A percentile compares a stretch with the other conserved stretches of the same genome.
phyloP scores from a whole-genome alignment of 768 basidiomycete species.

The Lepiota subincarnata region DNA sequence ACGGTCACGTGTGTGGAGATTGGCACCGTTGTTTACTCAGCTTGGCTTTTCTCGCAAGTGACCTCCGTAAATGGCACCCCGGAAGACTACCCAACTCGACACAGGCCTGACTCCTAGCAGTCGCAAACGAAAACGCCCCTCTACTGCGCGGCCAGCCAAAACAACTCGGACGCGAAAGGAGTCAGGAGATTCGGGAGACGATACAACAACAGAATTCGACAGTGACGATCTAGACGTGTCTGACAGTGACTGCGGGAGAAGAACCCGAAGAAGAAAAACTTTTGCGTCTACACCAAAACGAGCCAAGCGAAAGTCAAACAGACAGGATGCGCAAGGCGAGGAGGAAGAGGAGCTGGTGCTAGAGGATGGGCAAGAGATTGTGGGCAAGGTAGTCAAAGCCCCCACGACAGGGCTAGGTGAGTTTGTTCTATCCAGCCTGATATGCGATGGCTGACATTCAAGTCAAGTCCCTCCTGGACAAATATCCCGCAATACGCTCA shows the following conservation, averaged over 20 bases:
- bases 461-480: slow-evolving; percentile 72
- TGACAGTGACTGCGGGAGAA: slow-evolving; percentile 20
- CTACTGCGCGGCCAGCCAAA: neutral
- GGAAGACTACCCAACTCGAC: no score
- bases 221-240: slow-evolving; percentile 46
- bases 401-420: slow-evolving; percentile 79
- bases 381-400: slow-evolving; percentile 75
- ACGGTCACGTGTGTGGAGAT: no score
- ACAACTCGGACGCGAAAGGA: slow-evolving; percentile 4
- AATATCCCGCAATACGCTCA: slow-evolving; percentile 80
- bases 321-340: slow-evolving; percentile 32
- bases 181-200: slow-evolving; percentile 7
- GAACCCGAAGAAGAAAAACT: slow-evolving; percentile 22
- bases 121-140: slow-evolving; percentile 6
- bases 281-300: slow-evolving; percentile 4
- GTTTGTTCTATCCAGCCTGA: slow-evolving; percentile 28
- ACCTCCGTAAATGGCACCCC: no score
- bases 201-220: slow-evolving; percentile 23
- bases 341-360: slow-evolving; percentile 43
- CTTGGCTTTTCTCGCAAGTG: no score
- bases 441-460: neutral
- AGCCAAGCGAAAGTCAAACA: neutral
- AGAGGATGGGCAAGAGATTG: slow-evolving; percentile 63
- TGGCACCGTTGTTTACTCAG: slow-evolving; percentile 9
- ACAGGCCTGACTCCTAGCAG: no score